Conservation (phyloP, 345 rosid genomes). For the Sisymbrium altissimum region DNA sequence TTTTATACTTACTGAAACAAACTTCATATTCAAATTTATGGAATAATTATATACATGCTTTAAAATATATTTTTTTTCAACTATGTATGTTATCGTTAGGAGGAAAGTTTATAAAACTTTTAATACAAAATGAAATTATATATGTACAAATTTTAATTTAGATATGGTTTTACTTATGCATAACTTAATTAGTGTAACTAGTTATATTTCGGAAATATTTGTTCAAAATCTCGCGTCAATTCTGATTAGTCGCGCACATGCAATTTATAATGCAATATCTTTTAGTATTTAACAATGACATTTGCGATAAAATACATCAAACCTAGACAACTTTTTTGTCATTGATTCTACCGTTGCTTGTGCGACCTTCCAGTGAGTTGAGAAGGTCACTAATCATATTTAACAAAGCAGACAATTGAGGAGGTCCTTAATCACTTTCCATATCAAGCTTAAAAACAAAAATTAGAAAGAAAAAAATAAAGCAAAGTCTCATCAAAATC, state of each 20-base stretch:
- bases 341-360: slow-evolving; percentile 7
- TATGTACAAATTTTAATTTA: too few relatives aligned
- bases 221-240: background rate
- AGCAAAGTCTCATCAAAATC: slow-evolving; percentile 33
- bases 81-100: too few relatives aligned
- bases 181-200: too few relatives aligned
- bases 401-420: slow-evolving; percentile 31
- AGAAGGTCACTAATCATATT: slow-evolving; percentile 26
- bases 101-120: too few relatives aligned
- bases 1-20: too few relatives aligned
- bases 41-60: too few relatives aligned
- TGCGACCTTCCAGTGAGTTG: slow-evolving; percentile 28
- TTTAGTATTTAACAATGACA: slow-evolving; percentile 16
- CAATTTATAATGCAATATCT: slow-evolving; percentile 8
- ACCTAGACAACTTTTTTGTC: slow-evolving; percentile 5
- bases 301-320: slow-evolving; percentile 10
- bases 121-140: too few relatives aligned
- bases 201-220: background rate
- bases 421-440: slow-evolving; percentile 37
- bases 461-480: slow-evolving; percentile 20
- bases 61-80: too few relatives aligned
- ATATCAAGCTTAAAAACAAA: slow-evolving; percentile 22
- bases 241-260: background rate
- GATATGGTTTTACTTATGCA: too few relatives aligned
- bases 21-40: too few relatives aligned